Conservation (phyloP, 306 rosid species). For the Quercus glauca region DNA sequence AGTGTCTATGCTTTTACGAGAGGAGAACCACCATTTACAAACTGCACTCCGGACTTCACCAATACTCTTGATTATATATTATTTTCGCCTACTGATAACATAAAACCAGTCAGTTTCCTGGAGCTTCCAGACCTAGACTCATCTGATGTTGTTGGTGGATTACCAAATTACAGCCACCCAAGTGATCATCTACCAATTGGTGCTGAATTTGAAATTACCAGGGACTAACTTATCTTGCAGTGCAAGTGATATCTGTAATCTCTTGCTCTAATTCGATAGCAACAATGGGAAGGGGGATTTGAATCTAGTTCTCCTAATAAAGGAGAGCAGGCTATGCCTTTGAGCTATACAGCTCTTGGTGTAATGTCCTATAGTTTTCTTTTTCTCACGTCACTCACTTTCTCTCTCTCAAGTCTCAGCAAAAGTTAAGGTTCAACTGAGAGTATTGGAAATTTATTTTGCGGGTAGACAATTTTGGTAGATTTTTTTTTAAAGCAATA, state of each 20-base stretch:
- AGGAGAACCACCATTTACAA: conserved; percentile 89
- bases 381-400: neutral
- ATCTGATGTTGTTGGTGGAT: conserved; percentile 68
- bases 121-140: conserved; percentile 70
- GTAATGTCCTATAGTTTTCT: neutral
- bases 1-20: conserved; percentile 61
- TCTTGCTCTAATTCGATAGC: too few species aligned
- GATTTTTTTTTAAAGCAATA: neutral
- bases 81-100: conserved; percentile 51
- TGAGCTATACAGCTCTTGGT: too few species aligned
- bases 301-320: neutral
- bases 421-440: neutral
- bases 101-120: conserved; percentile 69
- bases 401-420: neutral
- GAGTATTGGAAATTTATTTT: neutral
- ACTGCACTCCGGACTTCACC: conserved; percentile 91
- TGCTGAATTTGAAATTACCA: conserved; percentile 64
- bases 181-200: conserved; percentile 96
- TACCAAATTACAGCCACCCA: conserved; percentile 72
- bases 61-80: conserved; percentile 80
- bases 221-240: conserved; percentile 22
- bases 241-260: conserved; percentile 22
- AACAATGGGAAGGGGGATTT: too few species aligned
- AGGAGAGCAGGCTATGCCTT: too few species aligned
- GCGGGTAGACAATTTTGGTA: neutral